phyloP scores from a whole-genome alignment of 306 rosid genomes.

The Macrotyloma uniflorum region DNA sequence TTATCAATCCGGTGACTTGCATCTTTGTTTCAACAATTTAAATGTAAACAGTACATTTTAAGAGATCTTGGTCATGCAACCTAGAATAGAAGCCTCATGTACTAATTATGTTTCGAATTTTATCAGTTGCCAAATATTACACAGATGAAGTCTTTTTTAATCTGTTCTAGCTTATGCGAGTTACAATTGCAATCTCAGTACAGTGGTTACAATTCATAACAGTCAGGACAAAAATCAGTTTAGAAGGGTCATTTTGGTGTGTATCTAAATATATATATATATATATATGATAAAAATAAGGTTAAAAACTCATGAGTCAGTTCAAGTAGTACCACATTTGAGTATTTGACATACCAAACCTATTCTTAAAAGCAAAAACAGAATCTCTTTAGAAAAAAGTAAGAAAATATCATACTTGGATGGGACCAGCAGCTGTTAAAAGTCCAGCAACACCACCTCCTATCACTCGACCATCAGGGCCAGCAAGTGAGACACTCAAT shows the following conservation, averaged over 20 bases:
- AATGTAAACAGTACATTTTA: neutral
- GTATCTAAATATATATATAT: too few species aligned
- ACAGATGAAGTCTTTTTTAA: too few species aligned
- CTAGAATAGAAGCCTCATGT: neutral
- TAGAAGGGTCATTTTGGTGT: neutral
- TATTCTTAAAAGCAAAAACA: neutral
- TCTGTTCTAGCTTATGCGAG: constrained; percentile 20
- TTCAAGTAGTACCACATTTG: neutral
- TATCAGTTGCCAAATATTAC: too few species aligned
- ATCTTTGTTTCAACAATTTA: neutral
- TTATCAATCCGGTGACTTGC: neutral
- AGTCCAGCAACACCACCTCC: constrained; percentile 87
- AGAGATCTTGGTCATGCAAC: constrained; percentile 3
- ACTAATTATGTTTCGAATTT: too few species aligned
- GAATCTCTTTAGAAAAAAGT: neutral
- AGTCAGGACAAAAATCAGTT: neutral
- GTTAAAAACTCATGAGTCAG: neutral
- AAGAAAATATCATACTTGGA: constrained; percentile 56
- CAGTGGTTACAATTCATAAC: neutral
- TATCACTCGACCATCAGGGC: constrained; percentile 79
- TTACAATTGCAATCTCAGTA: neutral
- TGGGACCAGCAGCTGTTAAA: constrained; percentile 77
- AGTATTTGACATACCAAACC: neutral
- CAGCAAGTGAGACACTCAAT: constrained; percentile 78
- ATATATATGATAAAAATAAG: neutral